These are phyloP conservation scores for Bothriochloa decipiens DNA, from an alignment of 176 grass and related monocot genomes.

Conservation along the genomic window DNA sequence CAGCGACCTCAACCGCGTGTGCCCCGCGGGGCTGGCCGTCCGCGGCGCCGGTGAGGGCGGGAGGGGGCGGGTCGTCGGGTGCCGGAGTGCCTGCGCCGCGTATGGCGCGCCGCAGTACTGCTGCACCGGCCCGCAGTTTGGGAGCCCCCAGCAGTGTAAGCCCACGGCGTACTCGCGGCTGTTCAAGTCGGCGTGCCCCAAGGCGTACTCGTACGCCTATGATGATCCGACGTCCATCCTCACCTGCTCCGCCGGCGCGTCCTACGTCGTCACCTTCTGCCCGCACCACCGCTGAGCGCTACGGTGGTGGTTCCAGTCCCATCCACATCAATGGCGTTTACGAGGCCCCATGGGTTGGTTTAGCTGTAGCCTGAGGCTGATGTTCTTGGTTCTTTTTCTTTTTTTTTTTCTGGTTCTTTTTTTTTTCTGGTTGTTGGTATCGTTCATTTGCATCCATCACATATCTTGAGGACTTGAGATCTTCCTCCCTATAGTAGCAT, in stretches of 20 bases:
- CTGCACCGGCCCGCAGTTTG: slow-evolving; percentile 77
- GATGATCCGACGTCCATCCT: slow-evolving; percentile 85
- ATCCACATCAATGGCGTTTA: neutral
- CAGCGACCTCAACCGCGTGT: slow-evolving; percentile 89
- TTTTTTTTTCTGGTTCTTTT: neutral
- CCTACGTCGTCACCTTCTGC: slow-evolving; percentile 96
- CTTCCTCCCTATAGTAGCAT: too few species aligned
- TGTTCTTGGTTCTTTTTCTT: neutral
- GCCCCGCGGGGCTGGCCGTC: slow-evolving; percentile 73
- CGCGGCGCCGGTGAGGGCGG: slow-evolving; percentile 32
- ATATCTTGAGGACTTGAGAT: neutral
- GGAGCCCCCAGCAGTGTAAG: slow-evolving; percentile 84
- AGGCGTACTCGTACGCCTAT: slow-evolving; percentile 93
- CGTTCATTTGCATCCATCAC: neutral
- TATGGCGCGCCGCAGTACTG: slow-evolving; percentile 78
- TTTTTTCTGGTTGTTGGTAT: neutral
- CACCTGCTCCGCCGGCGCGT: slow-evolving; percentile 76
- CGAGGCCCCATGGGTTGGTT: neutral
- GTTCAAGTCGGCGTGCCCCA: slow-evolving; percentile 92
- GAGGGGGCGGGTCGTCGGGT: slow-evolving; percentile 58
- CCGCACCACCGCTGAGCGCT: slow-evolving; percentile 55
- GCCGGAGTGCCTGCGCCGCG: slow-evolving; percentile 84
- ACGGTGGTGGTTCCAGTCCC: too few species aligned
- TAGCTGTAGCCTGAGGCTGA: neutral
- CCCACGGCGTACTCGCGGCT: slow-evolving; percentile 81